Evolutionary conservation across 345 rosid genomes (phyloP).

Genomic region (Acer yangbiense): DNA sequence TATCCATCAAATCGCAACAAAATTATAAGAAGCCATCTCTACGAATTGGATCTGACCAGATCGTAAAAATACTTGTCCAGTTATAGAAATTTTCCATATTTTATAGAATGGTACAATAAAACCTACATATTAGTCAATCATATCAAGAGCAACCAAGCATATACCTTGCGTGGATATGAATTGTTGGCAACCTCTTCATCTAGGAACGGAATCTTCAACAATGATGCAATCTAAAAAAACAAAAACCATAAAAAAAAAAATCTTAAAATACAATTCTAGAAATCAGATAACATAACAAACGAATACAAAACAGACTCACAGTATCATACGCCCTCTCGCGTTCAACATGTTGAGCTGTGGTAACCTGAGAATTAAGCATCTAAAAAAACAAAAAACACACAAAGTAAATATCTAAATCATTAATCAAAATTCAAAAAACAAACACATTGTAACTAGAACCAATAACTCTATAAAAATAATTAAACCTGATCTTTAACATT

Average conservation of each 20-base stretch:
- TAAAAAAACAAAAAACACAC: conserved; percentile 19
- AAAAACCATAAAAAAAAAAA: conserved; percentile 16
- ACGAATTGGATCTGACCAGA: background rate
- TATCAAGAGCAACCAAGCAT: background rate
- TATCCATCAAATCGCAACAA: background rate
- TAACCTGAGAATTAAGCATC: conserved; percentile 85
- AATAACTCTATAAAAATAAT: background rate
- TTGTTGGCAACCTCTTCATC: conserved; percentile 74
- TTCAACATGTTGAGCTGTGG: conserved; percentile 71
- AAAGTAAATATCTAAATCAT: background rate
- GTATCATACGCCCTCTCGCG: conserved; percentile 83
- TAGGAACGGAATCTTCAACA: conserved; percentile 82
- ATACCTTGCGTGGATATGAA: conserved; percentile 78
- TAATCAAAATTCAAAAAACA: background rate
- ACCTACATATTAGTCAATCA: background rate
- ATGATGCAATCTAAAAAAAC: conserved; percentile 59
- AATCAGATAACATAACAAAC: background rate
- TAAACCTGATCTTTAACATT: conserved; percentile 76
- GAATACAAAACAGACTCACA: conserved; percentile 43
- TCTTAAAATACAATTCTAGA: background rate
- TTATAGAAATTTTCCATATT: background rate
- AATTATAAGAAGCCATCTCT: background rate
- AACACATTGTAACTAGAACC: background rate
- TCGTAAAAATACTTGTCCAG: background rate
- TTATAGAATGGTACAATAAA: background rate